A percentile compares a stretch with the other conserved stretches of the same genome.
Evolutionary conservation across 2,329 filamentous ascomycete genomes (phyloP).

Genomic region (Colletotrichum neosansevieriae): DNA sequence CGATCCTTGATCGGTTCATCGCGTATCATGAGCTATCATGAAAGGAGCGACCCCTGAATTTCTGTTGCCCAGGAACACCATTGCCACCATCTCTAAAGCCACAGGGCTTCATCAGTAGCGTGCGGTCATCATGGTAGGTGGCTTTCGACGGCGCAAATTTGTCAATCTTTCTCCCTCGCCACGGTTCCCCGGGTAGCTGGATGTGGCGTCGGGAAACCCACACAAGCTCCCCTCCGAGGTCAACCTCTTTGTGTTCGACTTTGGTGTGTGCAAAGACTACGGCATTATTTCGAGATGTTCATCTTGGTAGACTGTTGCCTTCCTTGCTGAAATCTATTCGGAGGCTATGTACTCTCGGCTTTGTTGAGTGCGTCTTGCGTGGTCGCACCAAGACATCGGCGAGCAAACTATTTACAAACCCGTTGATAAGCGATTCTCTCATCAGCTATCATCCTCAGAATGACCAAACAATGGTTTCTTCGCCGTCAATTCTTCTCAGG

Average conservation of each 20-base stretch:
- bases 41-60: not conserved
- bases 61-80: not conserved
- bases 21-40: not conserved
- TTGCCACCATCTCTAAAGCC: not conserved
- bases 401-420: no score
- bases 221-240: not conserved
- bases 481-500: no score
- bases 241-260: not conserved
- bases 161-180: constrained; percentile 8
- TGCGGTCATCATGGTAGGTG: not conserved
- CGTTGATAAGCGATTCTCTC: no score
- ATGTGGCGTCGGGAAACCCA: not conserved
- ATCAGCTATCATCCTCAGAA: no score
- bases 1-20: not conserved
- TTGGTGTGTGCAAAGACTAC: no score
- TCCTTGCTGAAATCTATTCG: no score
- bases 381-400: no score
- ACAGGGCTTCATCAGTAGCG: not conserved
- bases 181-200: constrained; percentile 9
- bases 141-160: constrained; percentile 11
- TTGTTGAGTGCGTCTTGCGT: no score
- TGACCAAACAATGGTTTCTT: no score
- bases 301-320: no score
- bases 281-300: no score
- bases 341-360: no score